phyloP scores from a whole-genome alignment of 106 monocot genomes.

The Dioscorea alata region DNA sequence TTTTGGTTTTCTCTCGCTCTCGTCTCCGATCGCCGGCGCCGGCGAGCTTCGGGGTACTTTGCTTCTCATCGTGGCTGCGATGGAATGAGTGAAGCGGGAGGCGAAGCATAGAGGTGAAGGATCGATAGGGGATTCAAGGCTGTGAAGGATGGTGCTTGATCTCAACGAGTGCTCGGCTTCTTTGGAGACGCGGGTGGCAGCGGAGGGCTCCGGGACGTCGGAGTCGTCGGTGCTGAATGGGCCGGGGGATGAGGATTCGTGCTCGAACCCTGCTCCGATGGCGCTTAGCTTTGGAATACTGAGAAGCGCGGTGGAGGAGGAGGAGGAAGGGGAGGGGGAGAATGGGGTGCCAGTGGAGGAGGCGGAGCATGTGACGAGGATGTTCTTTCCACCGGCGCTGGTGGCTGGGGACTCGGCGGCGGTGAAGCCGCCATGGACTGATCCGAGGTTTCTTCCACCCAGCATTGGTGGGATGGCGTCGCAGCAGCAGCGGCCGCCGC shows the following conservation, averaged over 20 bases:
- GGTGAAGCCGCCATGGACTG: not conserved
- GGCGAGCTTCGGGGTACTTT: not conserved
- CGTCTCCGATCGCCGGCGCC: not conserved
- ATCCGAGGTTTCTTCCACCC: not conserved
- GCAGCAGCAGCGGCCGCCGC: slow-evolving; percentile 13
- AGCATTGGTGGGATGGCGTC: not conserved
- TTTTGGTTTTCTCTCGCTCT: not conserved
- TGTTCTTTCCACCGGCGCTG: slow-evolving; percentile 24
- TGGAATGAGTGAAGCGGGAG: too few relatives aligned
- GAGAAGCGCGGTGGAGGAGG: slow-evolving; percentile 6
- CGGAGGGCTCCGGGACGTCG: slow-evolving; percentile 14
- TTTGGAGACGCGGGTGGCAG: not conserved
- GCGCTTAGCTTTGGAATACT: slow-evolving; percentile 16
- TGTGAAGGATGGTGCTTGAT: slow-evolving; percentile 30
- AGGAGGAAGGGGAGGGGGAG: not conserved
- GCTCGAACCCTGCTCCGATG: not conserved
- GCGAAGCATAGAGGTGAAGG: too few relatives aligned
- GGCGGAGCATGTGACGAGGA: slow-evolving; percentile 16
- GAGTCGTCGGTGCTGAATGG: slow-evolving; percentile 15
- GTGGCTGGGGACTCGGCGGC: not conserved
- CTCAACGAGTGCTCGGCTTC: slow-evolving; percentile 23
- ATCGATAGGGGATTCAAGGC: not conserved
- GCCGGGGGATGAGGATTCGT: slow-evolving; percentile 9
- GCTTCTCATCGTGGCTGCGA: too few relatives aligned
- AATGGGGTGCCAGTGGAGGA: not conserved